A percentile compares a stretch with the other conserved stretches of the same genome.
Conservation (phyloP, 345 rosid species). For the Pistacia integerrima region DNA sequence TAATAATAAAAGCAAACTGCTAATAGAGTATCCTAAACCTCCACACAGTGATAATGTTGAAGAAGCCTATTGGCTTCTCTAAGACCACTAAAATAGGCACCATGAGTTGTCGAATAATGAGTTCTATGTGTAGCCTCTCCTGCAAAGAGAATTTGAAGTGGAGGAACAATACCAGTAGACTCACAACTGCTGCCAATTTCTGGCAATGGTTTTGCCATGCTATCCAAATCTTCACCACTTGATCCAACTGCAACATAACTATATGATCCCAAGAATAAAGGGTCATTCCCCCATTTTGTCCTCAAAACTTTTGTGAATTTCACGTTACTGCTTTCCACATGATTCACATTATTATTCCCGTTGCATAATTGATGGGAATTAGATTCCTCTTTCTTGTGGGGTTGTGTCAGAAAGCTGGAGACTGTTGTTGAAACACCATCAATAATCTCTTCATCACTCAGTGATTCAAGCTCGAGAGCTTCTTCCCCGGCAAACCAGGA, state of each 20-base stretch:
- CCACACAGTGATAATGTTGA: conserved; percentile 67
- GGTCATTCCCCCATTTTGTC: conserved; percentile 92
- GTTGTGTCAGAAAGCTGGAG: conserved; percentile 44
- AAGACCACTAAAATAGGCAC: conserved; percentile 92
- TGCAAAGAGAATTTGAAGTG: conserved; percentile 85
- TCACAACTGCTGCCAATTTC: conserved; percentile 19
- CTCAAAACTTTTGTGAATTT: conserved; percentile 58
- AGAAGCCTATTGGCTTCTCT: conserved; percentile 98
- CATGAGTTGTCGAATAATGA: conserved; percentile 96
- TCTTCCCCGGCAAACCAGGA: conserved; percentile 98
- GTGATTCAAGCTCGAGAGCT: conserved; percentile 81
- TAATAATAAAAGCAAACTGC: conserved; percentile 29
- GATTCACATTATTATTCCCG: conserved; percentile 31
- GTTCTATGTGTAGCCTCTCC: conserved; percentile 98
- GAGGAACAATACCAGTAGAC: conserved; percentile 2
- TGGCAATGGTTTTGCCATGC: conserved; percentile 89
- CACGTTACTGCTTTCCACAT: conserved; percentile 22
- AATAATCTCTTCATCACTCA: conserved; percentile 71
- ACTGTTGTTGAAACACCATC: conserved; percentile 64
- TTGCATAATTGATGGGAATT: conserved; percentile 33
- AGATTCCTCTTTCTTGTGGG: conserved; percentile 16
- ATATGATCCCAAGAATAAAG: conserved; percentile 87
- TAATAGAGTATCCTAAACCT: conserved; percentile 36
- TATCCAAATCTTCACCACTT: conserved; percentile 84
- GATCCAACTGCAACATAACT: conserved; percentile 88